A percentile compares a stretch with the other conserved stretches of the same genome.
These are phyloP conservation scores for Penicillium sp. DNA, from an alignment of 2,329 filamentous ascomycete species.

Conservation along the genomic window DNA sequence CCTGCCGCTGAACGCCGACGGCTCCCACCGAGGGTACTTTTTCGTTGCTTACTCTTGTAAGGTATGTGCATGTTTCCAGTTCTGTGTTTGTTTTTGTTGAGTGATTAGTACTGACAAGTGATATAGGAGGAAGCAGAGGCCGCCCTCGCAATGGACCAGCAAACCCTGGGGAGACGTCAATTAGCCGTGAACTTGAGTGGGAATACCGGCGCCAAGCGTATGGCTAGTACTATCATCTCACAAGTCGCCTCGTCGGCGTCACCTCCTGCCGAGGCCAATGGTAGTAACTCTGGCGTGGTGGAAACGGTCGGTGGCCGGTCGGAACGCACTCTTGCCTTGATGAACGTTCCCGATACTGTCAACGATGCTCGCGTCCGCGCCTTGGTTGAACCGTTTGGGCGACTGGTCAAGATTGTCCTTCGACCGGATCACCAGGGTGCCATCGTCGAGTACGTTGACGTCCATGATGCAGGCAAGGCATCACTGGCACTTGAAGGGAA, in stretches of 20 bases:
- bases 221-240: conserved; percentile 48
- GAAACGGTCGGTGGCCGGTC: conserved; percentile 48
- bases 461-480: conserved; percentile 67
- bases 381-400: conserved; percentile 69
- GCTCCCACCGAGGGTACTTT: conserved; percentile 72
- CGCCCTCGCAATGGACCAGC: conserved; percentile 68
- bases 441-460: conserved; percentile 76
- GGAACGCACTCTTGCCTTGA: conserved; percentile 74
- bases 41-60: conserved; percentile 76
- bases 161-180: conserved; percentile 67
- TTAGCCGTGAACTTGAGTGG: conserved; percentile 64
- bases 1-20: conserved; percentile 67
- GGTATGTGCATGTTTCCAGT: conserved; percentile 33
- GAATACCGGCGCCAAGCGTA: conserved; percentile 46
- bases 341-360: conserved; percentile 88
- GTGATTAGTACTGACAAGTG: conserved; percentile 12
- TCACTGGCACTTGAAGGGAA: conserved; percentile 49
- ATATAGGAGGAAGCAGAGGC: conserved; percentile 63
- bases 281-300: conserved; percentile 38
- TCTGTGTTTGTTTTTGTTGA: background rate
- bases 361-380: conserved; percentile 80
- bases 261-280: conserved; percentile 39
- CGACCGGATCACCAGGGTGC: conserved; percentile 82
- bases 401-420: conserved; percentile 73
- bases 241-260: conserved; percentile 39